Evolutionary conservation across 192 early-diverging fungal species (phyloP).

Genomic region (Backusella tuberculispora): DNA sequence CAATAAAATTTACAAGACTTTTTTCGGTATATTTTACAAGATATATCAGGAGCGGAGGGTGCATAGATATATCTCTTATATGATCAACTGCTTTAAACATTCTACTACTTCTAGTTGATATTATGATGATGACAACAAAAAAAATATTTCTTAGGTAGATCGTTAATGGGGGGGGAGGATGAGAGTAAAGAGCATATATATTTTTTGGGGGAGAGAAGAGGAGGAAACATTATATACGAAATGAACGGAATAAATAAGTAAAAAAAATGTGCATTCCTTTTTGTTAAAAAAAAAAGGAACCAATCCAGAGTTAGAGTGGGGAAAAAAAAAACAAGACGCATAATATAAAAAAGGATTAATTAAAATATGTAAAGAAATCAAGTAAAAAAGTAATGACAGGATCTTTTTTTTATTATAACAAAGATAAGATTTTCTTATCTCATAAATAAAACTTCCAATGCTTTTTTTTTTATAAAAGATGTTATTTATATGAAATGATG

Average conservation of each 20-base stretch:
- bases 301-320: not conserved
- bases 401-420: not conserved
- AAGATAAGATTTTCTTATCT: not conserved
- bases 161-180: not conserved
- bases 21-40: too few relatives aligned
- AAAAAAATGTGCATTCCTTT: not conserved
- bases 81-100: too few relatives aligned
- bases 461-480: too few relatives aligned
- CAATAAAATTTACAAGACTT: too few relatives aligned
- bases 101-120: too few relatives aligned
- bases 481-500: too few relatives aligned
- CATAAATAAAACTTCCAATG: not conserved
- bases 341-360: constrained; percentile 1
- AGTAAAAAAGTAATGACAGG: not conserved
- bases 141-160: too few relatives aligned
- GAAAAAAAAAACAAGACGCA: not conserved
- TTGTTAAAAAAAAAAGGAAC: constrained; percentile 6
- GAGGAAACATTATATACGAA: too few relatives aligned
- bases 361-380: constrained; percentile 3
- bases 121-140: too few relatives aligned
- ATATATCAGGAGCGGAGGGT: too few relatives aligned
- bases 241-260: too few relatives aligned
- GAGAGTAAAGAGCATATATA: not conserved
- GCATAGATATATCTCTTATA: too few relatives aligned
- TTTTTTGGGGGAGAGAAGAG: not conserved